Base-by-base conservation (phyloP, 73 alveolate genomes). In the Paramecium sexaurelia region DNA sequence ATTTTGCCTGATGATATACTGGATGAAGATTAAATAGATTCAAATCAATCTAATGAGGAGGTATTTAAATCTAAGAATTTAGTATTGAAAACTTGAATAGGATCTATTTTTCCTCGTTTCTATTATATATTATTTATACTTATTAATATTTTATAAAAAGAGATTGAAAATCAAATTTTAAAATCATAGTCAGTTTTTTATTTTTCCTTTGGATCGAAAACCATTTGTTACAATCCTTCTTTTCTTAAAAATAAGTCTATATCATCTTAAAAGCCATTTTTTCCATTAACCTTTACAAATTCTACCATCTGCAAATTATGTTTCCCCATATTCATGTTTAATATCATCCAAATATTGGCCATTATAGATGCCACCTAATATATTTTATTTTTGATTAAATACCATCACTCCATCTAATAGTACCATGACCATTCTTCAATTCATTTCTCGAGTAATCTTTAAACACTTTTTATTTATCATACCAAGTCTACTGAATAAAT, bases 401-500 rank as follows among this genome's bases (percentile, higher is more conserved):
- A 71, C 86, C 86, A 33, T 71, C 56, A 1, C 86, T 33, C 86
- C 86, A 71, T 71, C 17, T 71, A 92, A 56, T 56, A 0, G 37
- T 87, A 7, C 94, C 94, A 29, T 90, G n/a, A 1, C 94, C 94
- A 19, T 39, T 29, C 41, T 39, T 43, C 39, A 40, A 39, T 5
- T 57, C 93, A 41, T 90, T 85, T 47, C 11, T 85, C 93, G 95
- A 90, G 32, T 47, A 61, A 3, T 95, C 94, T 85, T 90, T 95
- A 47, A 83, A 90, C 5, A 29, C 8, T 32, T 75, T 41, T 6
- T 2, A 8, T 43, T 41, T 78, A 78, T 39, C 33, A 29, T 45
- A 29, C 73, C 68, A 78, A 39, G 73, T 78, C 68, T 41, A 43
- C 67, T 37, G 39, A 29, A 20, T 24, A 27, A 85, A 87, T 6